A percentile compares a stretch with the other conserved stretches of the same genome.
Evolutionary conservation across 345 rosid genomes (phyloP).

Genomic region (Populus alba): DNA sequence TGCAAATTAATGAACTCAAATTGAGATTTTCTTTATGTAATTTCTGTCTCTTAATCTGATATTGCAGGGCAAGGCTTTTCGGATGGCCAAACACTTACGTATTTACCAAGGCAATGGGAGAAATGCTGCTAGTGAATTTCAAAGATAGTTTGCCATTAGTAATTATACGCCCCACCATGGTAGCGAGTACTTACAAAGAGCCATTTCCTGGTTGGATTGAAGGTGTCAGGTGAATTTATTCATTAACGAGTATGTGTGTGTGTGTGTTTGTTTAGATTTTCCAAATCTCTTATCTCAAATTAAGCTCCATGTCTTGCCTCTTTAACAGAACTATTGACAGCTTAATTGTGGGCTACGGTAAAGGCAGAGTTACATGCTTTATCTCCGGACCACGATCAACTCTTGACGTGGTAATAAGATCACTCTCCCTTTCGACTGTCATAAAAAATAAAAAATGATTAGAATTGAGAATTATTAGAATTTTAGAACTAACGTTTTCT

Average conservation of each 20-base stretch:
- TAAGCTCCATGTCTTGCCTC: background rate
- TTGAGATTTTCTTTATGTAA: background rate
- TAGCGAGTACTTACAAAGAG: constrained; percentile 13
- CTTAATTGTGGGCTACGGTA: constrained; percentile 14
- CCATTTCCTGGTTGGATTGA: constrained; percentile 33
- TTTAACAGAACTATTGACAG: constrained; percentile 14
- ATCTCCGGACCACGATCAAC: background rate
- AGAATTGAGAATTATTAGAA: background rate
- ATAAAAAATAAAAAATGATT: background rate
- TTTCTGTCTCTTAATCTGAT: background rate
- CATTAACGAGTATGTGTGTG: background rate
- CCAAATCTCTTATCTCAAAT: background rate
- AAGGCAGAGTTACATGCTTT: constrained; percentile 21
- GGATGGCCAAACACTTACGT: constrained; percentile 29
- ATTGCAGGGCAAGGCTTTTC: constrained; percentile 17
- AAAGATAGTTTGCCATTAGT: constrained; percentile 10
- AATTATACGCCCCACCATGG: constrained; percentile 20
- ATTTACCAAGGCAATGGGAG: constrained; percentile 28
- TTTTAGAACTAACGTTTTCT: background rate
- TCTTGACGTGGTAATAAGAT: constrained; percentile 17
- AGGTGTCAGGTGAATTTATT: constrained; percentile 18
- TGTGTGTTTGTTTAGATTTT: too few relatives aligned
- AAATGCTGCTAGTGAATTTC: constrained; percentile 11
- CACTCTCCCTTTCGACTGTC: too few relatives aligned
- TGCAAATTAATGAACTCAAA: background rate